Conservation (phyloP, 176 grass and related monocot species). For the Rhynchospora tenuis region DNA sequence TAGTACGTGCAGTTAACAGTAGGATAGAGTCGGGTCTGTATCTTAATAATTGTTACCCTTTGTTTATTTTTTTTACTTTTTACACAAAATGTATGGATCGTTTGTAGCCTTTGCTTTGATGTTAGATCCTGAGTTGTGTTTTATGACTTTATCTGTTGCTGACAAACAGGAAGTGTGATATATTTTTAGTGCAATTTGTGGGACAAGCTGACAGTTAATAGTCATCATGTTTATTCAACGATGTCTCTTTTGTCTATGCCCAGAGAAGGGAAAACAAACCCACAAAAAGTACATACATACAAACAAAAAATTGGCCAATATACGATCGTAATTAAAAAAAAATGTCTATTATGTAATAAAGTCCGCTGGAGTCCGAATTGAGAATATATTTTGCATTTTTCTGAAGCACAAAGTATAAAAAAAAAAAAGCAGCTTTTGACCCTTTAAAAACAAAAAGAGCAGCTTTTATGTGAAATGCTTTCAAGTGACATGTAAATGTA, state of each 20-base stretch:
- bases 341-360: no score
- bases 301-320: no score
- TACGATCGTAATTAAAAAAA: no score
- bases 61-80: background rate
- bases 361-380: no score
- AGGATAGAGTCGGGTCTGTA: background rate
- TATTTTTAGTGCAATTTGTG: background rate
- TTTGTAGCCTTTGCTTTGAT: background rate
- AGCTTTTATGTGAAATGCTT: no score
- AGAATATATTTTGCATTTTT: no score
- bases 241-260: background rate
- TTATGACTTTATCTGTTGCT: background rate
- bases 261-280: no score
- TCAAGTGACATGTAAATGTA: no score
- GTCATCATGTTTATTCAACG: background rate
- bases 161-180: background rate
- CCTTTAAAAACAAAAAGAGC: no score
- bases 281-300: no score
- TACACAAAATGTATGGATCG: background rate
- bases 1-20: constrained; percentile 2
- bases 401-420: no score
- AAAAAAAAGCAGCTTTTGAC: no score
- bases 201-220: background rate
- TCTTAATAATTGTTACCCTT: background rate
- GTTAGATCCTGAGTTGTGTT: background rate